phyloP scores from a whole-genome alignment of 371 early-diverging fungal species.

The Cladochytrium tenue region DNA sequence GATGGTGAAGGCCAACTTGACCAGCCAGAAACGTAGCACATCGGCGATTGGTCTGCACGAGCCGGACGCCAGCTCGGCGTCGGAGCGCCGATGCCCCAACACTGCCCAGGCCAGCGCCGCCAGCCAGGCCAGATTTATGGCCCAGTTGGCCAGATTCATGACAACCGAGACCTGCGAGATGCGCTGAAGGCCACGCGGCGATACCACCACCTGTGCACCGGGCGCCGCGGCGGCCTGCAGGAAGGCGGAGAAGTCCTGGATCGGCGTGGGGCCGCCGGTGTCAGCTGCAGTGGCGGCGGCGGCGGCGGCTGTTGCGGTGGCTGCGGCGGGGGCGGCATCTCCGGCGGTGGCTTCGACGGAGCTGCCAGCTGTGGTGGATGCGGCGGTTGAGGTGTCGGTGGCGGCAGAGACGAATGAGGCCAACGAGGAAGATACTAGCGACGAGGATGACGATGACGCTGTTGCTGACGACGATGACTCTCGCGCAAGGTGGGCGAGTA shows the following conservation, averaged over 20 bases:
- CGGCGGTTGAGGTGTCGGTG: no score
- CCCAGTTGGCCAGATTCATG: neutral
- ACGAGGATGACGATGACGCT: no score
- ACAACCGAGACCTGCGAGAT: neutral
- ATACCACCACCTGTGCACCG: neutral
- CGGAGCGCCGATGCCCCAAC: neutral
- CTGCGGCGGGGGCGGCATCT: neutral
- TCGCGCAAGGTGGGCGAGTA: no score
- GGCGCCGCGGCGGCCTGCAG: neutral
- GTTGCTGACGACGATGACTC: no score
- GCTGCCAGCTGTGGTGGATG: neutral
- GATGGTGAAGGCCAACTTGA: neutral
- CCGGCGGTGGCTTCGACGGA: neutral
- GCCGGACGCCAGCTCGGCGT: neutral
- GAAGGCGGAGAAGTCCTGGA: neutral
- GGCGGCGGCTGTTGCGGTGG: neutral
- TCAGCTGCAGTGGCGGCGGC: neutral
- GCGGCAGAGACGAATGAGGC: no score
- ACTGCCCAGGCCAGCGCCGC: neutral
- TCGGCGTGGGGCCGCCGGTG: neutral
- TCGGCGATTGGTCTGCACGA: neutral
- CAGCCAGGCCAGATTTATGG: neutral
- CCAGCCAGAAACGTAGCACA: neutral
- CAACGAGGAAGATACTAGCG: no score
- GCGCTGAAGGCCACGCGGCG: neutral